Evolutionary conservation across 1,139 yeast genomes (phyloP), one percentile per base, ranked within the genome.

Genomic region (Saccharomyces hybrid): DNA sequence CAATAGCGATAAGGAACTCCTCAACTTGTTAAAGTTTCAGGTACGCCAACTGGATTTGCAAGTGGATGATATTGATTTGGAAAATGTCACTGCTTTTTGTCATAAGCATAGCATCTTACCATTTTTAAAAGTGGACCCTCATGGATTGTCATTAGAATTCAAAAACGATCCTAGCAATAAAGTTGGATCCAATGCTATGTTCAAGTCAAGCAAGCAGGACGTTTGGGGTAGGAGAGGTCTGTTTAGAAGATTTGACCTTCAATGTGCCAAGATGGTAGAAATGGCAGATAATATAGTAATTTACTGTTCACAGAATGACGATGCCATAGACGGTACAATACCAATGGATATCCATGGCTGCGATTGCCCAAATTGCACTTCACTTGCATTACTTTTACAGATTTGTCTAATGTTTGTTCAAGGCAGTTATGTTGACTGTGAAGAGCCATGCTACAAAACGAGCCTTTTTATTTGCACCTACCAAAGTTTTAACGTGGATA

Each of bases 221-320:
- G 42, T 38, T 16, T 38, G 42, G 42, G 23, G 23, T 14, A 38
- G 23, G 13, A 16, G 42, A 1, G 62, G 63, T 25, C 58, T 65
- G 26, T 68, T 66, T 48, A 62, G 73, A 49, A 61, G 71, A 46
- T 69, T 69, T 54, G 72, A 69, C 55, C 55, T 69, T 29, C 73
- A 69, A 55, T 59, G 66, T 16, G 61, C 70, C 5, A 67, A 67
- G 49, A 62, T 62, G 57, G 47, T 69, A 3, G 69, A 69, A 52
- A 48, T 68, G 49, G 60, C 70, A 2, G 54, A 62, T 7, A 60
- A 58, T 19, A 56, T 62, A 14, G 57, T 67, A 2, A 47, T 68
- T 4, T 69, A 69, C 53, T 68, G 73, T 50, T 55, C 42, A 8
- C 42, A 4, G 11, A 38, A 16, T 8, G 13, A 16, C 6, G 6